These are phyloP conservation scores for Blastobotrys robertii DNA, from an alignment of 805 yeast species.

Conservation along the genomic window DNA sequence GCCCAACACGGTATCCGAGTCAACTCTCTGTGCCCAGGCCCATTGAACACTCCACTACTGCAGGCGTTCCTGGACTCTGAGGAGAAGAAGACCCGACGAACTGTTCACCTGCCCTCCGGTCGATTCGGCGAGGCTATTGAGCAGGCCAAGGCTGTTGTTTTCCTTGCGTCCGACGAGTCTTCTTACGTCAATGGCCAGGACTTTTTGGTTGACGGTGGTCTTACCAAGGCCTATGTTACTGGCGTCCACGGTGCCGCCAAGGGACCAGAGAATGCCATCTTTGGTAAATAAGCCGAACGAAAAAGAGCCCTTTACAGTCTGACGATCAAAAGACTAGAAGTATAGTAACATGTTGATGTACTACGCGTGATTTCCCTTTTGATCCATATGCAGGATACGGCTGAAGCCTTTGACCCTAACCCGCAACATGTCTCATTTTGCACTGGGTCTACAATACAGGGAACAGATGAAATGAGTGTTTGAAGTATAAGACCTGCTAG, in stretches of 20 bases:
- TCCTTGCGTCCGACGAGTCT: conserved; percentile 42
- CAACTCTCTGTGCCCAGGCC: conserved; percentile 51
- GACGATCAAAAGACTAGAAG: too few species aligned
- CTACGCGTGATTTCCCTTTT: too few species aligned
- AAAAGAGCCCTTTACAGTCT: too few species aligned
- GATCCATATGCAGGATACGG: too few species aligned
- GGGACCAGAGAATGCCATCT: conserved; percentile 22
- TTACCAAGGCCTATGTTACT: conserved; percentile 26
- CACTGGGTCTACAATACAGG: too few species aligned
- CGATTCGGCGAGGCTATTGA: conserved; percentile 59
- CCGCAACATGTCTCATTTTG: too few species aligned
- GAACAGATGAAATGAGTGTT: too few species aligned
- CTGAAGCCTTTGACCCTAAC: too few species aligned
- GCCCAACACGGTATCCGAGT: conserved; percentile 46
- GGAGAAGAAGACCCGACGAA: conserved; percentile 37
- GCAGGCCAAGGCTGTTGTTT: conserved; percentile 50
- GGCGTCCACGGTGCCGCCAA: conserved; percentile 17
- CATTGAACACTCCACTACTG: conserved; percentile 51
- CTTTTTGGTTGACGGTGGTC: conserved; percentile 50
- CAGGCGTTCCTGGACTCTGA: conserved; percentile 45
- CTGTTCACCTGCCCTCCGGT: conserved; percentile 39
- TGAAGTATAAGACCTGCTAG: too few species aligned
- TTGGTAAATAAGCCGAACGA: conserved; percentile 16
- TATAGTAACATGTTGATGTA: too few species aligned
- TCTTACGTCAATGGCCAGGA: conserved; percentile 53